Base-by-base conservation (phyloP, 2,329 filamentous ascomycete genomes). In the Sporothrix brasiliensis region DNA sequence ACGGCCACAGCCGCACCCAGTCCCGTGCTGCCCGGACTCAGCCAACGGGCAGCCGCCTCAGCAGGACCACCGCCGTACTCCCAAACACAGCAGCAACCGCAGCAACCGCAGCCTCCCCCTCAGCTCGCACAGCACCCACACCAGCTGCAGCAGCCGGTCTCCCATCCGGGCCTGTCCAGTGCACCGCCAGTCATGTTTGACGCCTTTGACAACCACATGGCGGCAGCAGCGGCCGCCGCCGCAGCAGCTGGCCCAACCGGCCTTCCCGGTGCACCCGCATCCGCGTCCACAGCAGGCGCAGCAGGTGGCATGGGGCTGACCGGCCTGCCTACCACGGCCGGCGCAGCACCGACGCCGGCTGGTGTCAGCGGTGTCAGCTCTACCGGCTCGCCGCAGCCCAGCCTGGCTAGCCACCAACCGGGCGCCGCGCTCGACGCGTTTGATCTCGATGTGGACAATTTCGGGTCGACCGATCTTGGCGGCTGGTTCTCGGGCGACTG, bases 361-460 rank as follows among this genome's bases (percentile, higher is more conserved):
- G 50, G 50, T 11, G 39, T 19, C 11, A 39, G 19, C 16, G 63
- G 41, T 14, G 53, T 16, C 30, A 56, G 47, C 21, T 24, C 61
- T 1, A n/a, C 41, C 5, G 53, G 53, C 41, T 60, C 69, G 10
- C 63, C 69, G 2, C 61, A 41, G 41, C 44, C 61, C n/a, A 54
- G 39, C 34, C 47, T 41, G 13, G n/a, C 56, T 10, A 47, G 52
- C 24, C 27, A 41, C 6, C 65, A 27, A 41, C 66, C 52, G 41
- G 30, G 30, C 1, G 49, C 41, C 30, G 74, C 78, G 0, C 71
- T 79, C 9, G 77, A 79, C 52, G 78, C 76, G 4, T 75, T 79
- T 61, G 77, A 79, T 63, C 77, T 79, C 34, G 77, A 77, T 19
- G 68, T 77, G 13, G 76, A 77, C 21, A 72, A 69, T 14, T 75